phyloP scores from a whole-genome alignment of 176 grass and related monocot species.

The Oryza meridionalis region DNA sequence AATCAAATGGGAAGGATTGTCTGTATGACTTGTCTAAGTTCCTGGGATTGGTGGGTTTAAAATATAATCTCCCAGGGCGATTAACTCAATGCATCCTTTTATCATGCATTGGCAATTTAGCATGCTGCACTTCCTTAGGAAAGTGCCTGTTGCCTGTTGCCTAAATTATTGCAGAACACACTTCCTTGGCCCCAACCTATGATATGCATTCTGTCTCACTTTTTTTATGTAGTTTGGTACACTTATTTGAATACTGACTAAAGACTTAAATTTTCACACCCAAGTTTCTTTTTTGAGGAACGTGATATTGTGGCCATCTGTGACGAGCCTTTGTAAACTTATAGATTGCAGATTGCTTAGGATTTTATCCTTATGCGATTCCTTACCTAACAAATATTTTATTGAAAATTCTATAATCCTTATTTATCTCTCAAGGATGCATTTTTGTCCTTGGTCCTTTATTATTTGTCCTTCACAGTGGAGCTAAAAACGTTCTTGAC shows the following conservation, averaged over 20 bases:
- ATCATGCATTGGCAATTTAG: background rate
- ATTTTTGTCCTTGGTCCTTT: background rate
- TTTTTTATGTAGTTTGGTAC: background rate
- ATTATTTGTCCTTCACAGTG: slow-evolving; percentile 7
- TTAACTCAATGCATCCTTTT: background rate
- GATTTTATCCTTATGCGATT: slow-evolving; percentile 4
- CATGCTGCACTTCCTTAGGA: background rate
- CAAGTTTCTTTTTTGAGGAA: background rate
- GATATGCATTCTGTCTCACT: background rate
- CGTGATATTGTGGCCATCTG: background rate
- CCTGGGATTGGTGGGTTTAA: background rate
- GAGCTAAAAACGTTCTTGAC: slow-evolving; percentile 21
- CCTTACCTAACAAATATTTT: slow-evolving; percentile 2
- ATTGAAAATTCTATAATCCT: background rate
- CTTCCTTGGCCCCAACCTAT: background rate
- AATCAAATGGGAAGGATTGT: background rate
- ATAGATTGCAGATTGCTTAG: background rate
- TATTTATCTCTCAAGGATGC: slow-evolving; percentile 7
- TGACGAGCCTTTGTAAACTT: background rate
- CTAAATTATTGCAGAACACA: background rate
- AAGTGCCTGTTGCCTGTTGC: background rate
- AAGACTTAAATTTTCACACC: background rate
- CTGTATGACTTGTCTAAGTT: background rate
- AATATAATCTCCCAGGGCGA: background rate
- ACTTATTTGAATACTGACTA: background rate